Conservation (phyloP, 78 protist species). For the Cyanophora paradoxa region DNA sequence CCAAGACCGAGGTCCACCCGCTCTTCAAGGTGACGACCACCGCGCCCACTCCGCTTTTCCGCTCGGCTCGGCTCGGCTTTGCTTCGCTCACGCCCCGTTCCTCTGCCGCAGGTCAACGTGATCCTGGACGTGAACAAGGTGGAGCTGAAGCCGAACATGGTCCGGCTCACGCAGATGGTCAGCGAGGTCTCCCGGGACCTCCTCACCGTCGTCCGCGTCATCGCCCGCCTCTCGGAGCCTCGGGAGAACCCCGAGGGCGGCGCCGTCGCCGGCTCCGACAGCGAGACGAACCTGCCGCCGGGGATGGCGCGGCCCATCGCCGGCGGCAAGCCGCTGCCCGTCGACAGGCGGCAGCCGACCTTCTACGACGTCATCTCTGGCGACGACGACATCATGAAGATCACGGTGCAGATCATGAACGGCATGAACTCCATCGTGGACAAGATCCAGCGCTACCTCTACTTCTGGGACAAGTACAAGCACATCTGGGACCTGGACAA, state of each 20-base stretch:
- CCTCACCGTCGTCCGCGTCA: conserved; percentile 16
- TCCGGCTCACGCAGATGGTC: conserved; percentile 25
- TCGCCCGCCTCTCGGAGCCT: conserved; percentile 27
- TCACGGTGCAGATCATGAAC: conserved; percentile 13
- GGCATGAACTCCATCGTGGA: conserved; percentile 18
- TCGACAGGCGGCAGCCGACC: neutral
- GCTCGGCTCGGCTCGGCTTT: no score
- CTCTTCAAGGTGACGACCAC: no score
- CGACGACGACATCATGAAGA: conserved; percentile 24
- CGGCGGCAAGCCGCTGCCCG: no score
- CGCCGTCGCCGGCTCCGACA: neutral
- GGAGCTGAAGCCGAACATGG: conserved; percentile 41
- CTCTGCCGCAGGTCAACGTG: no score
- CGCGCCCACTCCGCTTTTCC: no score
- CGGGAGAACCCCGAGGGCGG: neutral
- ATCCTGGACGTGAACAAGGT: conserved; percentile 3
- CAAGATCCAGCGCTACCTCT: conserved; percentile 17
- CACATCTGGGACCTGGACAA: conserved; percentile 52
- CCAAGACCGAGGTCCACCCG: conserved; percentile 26
- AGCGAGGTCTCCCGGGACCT: conserved; percentile 28
- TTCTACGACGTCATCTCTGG: conserved; percentile 15
- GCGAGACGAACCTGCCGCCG: neutral
- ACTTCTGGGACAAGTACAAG: conserved; percentile 41
- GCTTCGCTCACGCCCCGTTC: no score
- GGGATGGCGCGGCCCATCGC: neutral